Percentiles rank a stretch among this genome's conserved stretches.
phyloP scores from a whole-genome alignment of 1,139 yeast genomes.

The Geotrichum citri-aurantii region DNA sequence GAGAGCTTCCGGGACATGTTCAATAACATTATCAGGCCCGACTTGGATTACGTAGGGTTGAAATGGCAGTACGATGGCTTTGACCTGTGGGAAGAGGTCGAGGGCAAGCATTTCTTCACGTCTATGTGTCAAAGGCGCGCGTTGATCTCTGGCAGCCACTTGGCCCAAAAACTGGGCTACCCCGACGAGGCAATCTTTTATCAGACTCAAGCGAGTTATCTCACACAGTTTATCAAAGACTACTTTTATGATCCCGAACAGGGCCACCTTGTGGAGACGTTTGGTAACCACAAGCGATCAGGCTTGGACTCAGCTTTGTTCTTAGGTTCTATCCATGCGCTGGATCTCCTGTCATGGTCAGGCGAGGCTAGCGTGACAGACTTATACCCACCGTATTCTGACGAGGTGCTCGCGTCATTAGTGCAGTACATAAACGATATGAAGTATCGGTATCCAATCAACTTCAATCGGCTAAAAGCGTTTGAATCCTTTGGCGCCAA shows the following conservation, averaged over 20 bases:
- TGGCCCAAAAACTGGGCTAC: constrained; percentile 42
- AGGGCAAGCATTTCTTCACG: constrained; percentile 73
- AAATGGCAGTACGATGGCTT: constrained; percentile 65
- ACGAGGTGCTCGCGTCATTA: constrained; percentile 29
- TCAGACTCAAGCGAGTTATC: constrained; percentile 28
- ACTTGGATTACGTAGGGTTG: constrained; percentile 56
- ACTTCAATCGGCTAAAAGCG: constrained; percentile 44
- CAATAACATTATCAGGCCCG: constrained; percentile 55
- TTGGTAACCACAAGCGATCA: constrained; percentile 45
- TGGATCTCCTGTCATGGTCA: constrained; percentile 52
- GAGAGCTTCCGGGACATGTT: constrained; percentile 23
- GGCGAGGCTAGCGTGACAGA: constrained; percentile 34
- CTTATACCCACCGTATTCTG: constrained; percentile 31
- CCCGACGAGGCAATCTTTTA: constrained; percentile 32
- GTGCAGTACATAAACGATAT: constrained; percentile 47
- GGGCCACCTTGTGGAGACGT: constrained; percentile 66
- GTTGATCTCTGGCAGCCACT: constrained; percentile 49
- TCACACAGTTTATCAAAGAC: constrained; percentile 38
- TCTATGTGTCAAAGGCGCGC: constrained; percentile 69
- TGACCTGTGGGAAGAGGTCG: constrained; percentile 91
- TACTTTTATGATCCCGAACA: constrained; percentile 33
- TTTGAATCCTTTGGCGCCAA: constrained; percentile 23
- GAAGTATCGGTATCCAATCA: constrained; percentile 70
- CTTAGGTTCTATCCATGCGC: constrained; percentile 48
- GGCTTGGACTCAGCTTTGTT: constrained; percentile 81